Evolutionary conservation across 345 rosid species (phyloP).

Genomic region (Lagerstroemia speciosa): DNA sequence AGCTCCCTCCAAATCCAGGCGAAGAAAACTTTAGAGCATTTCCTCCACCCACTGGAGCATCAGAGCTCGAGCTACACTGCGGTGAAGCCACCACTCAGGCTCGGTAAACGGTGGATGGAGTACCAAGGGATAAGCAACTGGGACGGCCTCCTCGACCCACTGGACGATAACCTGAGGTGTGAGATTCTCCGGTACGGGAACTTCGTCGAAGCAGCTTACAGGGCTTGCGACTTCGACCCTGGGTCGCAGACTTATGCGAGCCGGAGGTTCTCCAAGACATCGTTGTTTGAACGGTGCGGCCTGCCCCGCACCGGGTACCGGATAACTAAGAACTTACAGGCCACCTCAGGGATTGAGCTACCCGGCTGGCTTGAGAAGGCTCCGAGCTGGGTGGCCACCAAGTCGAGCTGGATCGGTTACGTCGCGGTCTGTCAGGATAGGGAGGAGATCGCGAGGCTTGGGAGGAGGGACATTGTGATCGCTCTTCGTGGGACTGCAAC

Average conservation of each 20-base stretch:
- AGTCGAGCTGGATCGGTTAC: constrained; percentile 94
- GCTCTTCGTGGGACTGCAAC: constrained; percentile 85
- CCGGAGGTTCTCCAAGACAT: constrained; percentile 42
- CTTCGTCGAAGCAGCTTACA: constrained; percentile 74
- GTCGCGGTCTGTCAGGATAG: constrained; percentile 80
- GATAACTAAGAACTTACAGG: constrained; percentile 51
- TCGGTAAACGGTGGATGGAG: constrained; percentile 41
- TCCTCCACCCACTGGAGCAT: not conserved
- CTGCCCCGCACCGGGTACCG: constrained; percentile 55
- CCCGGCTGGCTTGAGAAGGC: constrained; percentile 68
- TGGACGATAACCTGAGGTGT: constrained; percentile 60
- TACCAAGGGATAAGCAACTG: constrained; percentile 53
- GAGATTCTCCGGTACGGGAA: constrained; percentile 84
- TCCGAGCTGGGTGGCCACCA: constrained; percentile 53
- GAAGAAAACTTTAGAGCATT: not conserved
- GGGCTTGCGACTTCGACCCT: constrained; percentile 63
- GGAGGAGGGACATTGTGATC: constrained; percentile 80
- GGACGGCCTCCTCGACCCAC: constrained; percentile 73
- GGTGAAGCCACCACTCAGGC: constrained; percentile 10
- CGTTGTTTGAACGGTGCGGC: constrained; percentile 53
- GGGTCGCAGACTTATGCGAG: constrained; percentile 56
- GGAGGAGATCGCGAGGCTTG: constrained; percentile 67
- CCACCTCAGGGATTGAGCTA: constrained; percentile 61
- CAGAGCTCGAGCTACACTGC: not conserved
- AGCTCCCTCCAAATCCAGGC: not conserved